These are phyloP conservation scores for Dittrichia graveolens DNA, from an alignment of 129 eudicot genomes.

Conservation along the genomic window DNA sequence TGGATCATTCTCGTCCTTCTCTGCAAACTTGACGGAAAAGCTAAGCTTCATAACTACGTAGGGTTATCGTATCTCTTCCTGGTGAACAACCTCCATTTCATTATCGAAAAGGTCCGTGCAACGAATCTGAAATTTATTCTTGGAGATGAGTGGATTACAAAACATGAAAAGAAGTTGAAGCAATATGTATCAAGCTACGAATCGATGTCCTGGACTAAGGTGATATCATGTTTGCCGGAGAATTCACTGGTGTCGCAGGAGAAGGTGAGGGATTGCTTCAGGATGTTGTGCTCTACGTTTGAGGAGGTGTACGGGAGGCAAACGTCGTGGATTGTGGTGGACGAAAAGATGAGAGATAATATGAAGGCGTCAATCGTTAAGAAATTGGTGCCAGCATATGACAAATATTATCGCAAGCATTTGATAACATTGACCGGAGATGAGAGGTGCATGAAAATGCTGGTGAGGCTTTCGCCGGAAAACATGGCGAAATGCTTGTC, in stretches of 20 bases:
- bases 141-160: constrained; percentile 64
- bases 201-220: constrained; percentile 55
- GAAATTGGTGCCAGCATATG: constrained; percentile 45
- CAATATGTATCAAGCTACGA: constrained; percentile 53
- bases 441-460: constrained; percentile 37
- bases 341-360: constrained; percentile 57
- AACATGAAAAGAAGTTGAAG: constrained; percentile 51
- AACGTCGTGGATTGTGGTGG: constrained; percentile 51
- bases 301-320: constrained; percentile 61
- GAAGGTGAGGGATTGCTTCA: constrained; percentile 48
- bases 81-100: constrained; percentile 63
- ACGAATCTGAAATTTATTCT: constrained; percentile 59
- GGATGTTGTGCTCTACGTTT: constrained; percentile 48
- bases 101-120: constrained; percentile 49
- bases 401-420: constrained; percentile 49
- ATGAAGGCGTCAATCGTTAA: constrained; percentile 47
- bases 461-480: constrained; percentile 58
- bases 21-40: constrained; percentile 60
- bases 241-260: constrained; percentile 36
- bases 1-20: constrained; percentile 58
- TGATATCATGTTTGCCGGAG: constrained; percentile 40
- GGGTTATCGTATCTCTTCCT: constrained; percentile 56
- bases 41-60: constrained; percentile 45
- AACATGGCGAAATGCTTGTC: constrained; percentile 44
- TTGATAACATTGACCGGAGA: constrained; percentile 17